Conservation (phyloP, 495 filamentous ascomycete species). For the Penicillium pancosmium region DNA sequence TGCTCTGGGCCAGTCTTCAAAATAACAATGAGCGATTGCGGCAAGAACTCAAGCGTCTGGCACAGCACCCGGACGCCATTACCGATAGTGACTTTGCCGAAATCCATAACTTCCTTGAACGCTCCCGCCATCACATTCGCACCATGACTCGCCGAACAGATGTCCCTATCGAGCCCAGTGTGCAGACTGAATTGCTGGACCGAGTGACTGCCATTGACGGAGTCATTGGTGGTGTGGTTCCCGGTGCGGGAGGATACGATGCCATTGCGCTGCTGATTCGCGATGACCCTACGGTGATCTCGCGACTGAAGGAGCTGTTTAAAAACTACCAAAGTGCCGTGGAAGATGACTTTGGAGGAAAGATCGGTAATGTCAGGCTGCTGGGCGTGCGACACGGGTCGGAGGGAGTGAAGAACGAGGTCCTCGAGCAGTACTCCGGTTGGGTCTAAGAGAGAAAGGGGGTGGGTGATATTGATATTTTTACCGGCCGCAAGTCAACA, state of each 20-base stretch:
- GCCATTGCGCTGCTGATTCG: constrained; percentile 79
- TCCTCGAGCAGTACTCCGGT: constrained; percentile 58
- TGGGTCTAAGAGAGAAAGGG: constrained; percentile 51
- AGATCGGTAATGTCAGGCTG: constrained; percentile 73
- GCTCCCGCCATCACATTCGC: constrained; percentile 64
- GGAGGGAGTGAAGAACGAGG: constrained; percentile 76
- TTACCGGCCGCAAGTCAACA: background rate
- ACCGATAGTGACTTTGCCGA: constrained; percentile 35
- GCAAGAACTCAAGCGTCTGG: constrained; percentile 54
- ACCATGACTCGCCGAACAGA: constrained; percentile 71
- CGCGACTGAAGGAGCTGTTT: constrained; percentile 64
- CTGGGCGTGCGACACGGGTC: constrained; percentile 85
- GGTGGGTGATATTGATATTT: background rate
- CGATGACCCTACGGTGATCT: constrained; percentile 70
- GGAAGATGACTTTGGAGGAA: constrained; percentile 55
- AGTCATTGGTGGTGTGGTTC: constrained; percentile 88
- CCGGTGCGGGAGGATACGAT: constrained; percentile 93
- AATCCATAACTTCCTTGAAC: constrained; percentile 46
- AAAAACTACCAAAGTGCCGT: constrained; percentile 60
- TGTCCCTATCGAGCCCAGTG: constrained; percentile 89
- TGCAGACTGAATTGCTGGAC: constrained; percentile 84
- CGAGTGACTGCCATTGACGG: constrained; percentile 70
- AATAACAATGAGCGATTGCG: constrained; percentile 71
- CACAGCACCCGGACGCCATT: constrained; percentile 35
- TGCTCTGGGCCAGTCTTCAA: constrained; percentile 75